Base-by-base conservation (phyloP, 2,329 filamentous ascomycete species). In the Apiospora hydei region DNA sequence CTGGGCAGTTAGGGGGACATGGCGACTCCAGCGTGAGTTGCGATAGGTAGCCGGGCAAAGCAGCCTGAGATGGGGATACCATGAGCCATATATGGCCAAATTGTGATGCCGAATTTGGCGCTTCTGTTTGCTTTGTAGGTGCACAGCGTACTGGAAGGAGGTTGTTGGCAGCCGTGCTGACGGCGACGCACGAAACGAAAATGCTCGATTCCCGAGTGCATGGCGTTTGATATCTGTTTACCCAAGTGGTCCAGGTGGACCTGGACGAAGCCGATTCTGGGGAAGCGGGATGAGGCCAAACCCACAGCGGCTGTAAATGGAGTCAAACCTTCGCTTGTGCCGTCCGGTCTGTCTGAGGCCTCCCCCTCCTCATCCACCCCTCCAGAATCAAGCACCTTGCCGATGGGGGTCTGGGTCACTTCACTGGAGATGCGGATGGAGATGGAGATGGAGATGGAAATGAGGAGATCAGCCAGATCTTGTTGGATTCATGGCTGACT, bases 401-500 rank as follows among this genome's bases (percentile, higher is more conserved):
- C 41, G 57, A 64, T 64, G 57, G 57, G 57, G 57, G 57, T 41
- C 57, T 64, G 57, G 57, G 57, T 64, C 57, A 41, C 57, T 64
- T 68, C 41, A 68, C 66, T 46, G 66, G 66, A 26, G n/a, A 44
- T 46, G 66, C 41, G 16, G n/a, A 44, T 67, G 66, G 66, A 46
- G 66, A 68, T 68, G 66, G 44, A n/a, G n/a, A 44, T 67, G 66
- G 66, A 46, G 66, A 68, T 68, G 66, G 44, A n/a, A n/a, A n/a
- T n/a, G 57, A 64, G 57, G 57, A 64, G 57, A 64, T 64, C 57
- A 38, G 53, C 53, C 53, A 41, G 57, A 64, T 64, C 57, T 64
- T 24, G 30, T 64, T 64, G 57, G 57, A 41, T 41, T 64, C 57
- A 64, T 41, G 18, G 34, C 57, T 21, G 34, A n/a, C 57, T 64